Evolutionary conservation across 495 filamentous ascomycete genomes (phyloP).

Genomic region (Tuber brumale): DNA sequence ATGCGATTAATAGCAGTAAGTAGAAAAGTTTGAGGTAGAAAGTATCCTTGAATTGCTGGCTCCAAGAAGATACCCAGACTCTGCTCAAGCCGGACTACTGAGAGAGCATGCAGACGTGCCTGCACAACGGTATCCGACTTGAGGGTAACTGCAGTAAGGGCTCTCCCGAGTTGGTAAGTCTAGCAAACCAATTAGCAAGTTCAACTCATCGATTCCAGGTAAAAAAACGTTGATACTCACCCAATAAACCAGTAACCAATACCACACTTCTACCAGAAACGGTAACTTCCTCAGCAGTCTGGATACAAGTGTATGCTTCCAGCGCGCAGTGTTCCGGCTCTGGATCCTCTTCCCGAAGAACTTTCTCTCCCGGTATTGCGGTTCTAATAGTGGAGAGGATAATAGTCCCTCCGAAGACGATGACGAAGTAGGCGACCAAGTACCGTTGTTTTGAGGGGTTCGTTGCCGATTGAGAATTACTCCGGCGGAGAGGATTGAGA

Average conservation of each 20-base stretch:
- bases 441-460: slow-evolving; percentile 12
- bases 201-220: neutral
- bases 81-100: slow-evolving; percentile 53
- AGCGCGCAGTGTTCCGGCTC: slow-evolving; percentile 34
- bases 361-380: slow-evolving; percentile 30
- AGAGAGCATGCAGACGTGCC: slow-evolving; percentile 54
- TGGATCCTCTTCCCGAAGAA: slow-evolving; percentile 23
- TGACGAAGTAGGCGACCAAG: slow-evolving; percentile 21
- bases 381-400: slow-evolving; percentile 12
- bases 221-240: slow-evolving; percentile 16
- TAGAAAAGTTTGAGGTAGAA: slow-evolving; percentile 19
- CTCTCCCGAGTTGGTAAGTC: slow-evolving; percentile 56
- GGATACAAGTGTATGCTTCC: slow-evolving; percentile 23
- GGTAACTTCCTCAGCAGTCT: slow-evolving; percentile 30
- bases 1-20: slow-evolving; percentile 52
- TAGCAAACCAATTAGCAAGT: slow-evolving; percentile 6
- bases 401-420: slow-evolving; percentile 17
- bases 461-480: slow-evolving; percentile 35
- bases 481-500: slow-evolving; percentile 28
- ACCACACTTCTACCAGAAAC: slow-evolving; percentile 39
- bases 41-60: slow-evolving; percentile 26
- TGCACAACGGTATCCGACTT: slow-evolving; percentile 54
- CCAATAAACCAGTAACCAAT: slow-evolving; percentile 39
- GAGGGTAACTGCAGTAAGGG: slow-evolving; percentile 56
- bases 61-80: slow-evolving; percentile 49